Percentiles rank a stretch among this genome's conserved stretches.
These are phyloP conservation scores for Amyloporia xantha DNA, from an alignment of 768 basidiomycete genomes.

Conservation along the genomic window DNA sequence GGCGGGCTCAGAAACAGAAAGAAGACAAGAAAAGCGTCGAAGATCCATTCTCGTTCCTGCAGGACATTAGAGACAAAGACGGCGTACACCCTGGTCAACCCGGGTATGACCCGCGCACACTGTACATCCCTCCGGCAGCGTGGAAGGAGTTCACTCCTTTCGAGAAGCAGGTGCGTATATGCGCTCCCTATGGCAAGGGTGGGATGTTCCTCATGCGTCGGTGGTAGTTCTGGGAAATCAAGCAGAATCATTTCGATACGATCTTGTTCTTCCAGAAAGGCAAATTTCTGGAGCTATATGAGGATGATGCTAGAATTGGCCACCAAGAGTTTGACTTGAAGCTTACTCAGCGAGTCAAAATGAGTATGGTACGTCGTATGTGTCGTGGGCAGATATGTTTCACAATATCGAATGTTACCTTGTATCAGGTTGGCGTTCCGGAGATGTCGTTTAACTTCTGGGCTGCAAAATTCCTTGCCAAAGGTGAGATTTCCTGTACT, in stretches of 20 bases:
- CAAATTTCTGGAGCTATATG: constrained; percentile 90
- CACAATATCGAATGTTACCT: not conserved
- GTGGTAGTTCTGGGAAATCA: constrained; percentile 62
- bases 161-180: constrained; percentile 63
- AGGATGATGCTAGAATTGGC: constrained; percentile 90
- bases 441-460: constrained; percentile 91
- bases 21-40: constrained; percentile 78
- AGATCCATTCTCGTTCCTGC: constrained; percentile 68
- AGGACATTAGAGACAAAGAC: constrained; percentile 76
- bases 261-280: constrained; percentile 99
- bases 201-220: no score
- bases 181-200: no score
- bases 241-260: constrained; percentile 96
- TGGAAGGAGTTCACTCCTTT: constrained; percentile 91
- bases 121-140: constrained; percentile 67
- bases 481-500: constrained; percentile 36
- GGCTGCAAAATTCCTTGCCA: constrained; percentile 85
- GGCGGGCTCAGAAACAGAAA: constrained; percentile 67
- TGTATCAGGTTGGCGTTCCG: constrained; percentile 81
- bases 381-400: not conserved
- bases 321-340: constrained; percentile 96
- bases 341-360: constrained; percentile 87
- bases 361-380: constrained; percentile 78
- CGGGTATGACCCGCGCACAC: constrained; percentile 85
- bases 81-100: constrained; percentile 70